A percentile compares a stretch with the other conserved stretches of the same genome.
Evolutionary conservation across 371 early-diverging fungal species (phyloP).

Genomic region (Mortierella sp.): DNA sequence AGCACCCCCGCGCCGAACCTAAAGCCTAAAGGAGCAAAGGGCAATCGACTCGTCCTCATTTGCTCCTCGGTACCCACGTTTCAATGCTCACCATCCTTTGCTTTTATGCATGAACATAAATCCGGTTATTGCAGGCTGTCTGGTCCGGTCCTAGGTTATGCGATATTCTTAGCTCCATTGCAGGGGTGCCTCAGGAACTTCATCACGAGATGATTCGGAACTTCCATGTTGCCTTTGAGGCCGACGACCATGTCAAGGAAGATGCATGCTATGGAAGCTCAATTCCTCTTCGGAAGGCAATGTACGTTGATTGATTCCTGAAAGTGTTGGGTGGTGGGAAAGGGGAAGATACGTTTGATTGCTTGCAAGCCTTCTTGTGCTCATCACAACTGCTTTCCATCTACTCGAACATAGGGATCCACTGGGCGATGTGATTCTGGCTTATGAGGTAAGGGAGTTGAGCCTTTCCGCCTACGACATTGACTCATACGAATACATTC

Average conservation of each 20-base stretch:
- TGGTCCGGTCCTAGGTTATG: conserved; percentile 84
- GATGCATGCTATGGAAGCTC: conserved; percentile 85
- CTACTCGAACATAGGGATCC: conserved; percentile 62
- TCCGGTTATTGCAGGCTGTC: conserved; percentile 55
- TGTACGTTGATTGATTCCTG: too few species aligned
- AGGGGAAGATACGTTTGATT: too few species aligned
- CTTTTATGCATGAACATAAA: too few species aligned
- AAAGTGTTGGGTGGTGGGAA: too few species aligned
- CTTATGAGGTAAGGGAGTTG: conserved; percentile 63
- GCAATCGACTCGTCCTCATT: background rate
- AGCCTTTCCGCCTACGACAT: too few species aligned
- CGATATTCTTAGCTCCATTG: conserved; percentile 71
- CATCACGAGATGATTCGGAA: conserved; percentile 50
- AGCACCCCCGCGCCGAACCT: too few species aligned
- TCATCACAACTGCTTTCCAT: background rate
- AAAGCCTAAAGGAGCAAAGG: too few species aligned
- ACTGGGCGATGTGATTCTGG: conserved; percentile 83
- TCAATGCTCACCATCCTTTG: too few species aligned
- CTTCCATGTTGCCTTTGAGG: conserved; percentile 80
- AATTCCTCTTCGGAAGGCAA: conserved; percentile 82
- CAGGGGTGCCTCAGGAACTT: conserved; percentile 57
- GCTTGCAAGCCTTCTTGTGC: too few species aligned
- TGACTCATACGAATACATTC: too few species aligned
- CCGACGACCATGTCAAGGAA: conserved; percentile 77
- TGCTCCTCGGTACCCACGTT: too few species aligned